A percentile compares a stretch with the other conserved stretches of the same genome.
phyloP scores from a whole-genome alignment of 2,329 filamentous ascomycete genomes.

The Zalaria obscura region DNA sequence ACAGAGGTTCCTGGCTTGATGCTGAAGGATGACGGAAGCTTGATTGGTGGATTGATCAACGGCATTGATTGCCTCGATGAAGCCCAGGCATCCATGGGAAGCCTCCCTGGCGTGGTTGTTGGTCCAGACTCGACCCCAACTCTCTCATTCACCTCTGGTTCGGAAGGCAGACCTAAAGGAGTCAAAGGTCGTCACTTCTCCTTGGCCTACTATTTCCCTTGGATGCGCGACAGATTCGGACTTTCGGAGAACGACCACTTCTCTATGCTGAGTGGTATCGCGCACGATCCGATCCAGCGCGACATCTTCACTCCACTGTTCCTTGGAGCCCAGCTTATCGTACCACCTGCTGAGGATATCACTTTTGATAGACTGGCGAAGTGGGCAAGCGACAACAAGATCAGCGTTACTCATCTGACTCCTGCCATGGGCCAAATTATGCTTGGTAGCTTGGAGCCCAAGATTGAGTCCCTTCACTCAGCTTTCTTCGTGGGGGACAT shows the following conservation, averaged over 20 bases:
- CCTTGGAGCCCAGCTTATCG: slow-evolving; percentile 63
- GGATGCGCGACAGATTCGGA: slow-evolving; percentile 79
- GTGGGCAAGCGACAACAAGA: slow-evolving; percentile 66
- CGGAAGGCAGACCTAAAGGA: slow-evolving; percentile 69
- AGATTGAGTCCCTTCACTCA: slow-evolving; percentile 43
- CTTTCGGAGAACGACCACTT: slow-evolving; percentile 61
- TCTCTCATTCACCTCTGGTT: slow-evolving; percentile 48
- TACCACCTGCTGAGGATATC: slow-evolving; percentile 73
- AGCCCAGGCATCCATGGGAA: slow-evolving; percentile 36
- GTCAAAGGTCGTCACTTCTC: slow-evolving; percentile 79
- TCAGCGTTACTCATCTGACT: slow-evolving; percentile 77
- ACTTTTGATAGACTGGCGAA: slow-evolving; percentile 73
- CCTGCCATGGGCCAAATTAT: slow-evolving; percentile 95
- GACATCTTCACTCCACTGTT: slow-evolving; percentile 89
- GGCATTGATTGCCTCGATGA: slow-evolving; percentile 51
- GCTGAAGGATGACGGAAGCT: slow-evolving; percentile 54
- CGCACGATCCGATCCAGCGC: slow-evolving; percentile 50
- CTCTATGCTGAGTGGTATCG: slow-evolving; percentile 74
- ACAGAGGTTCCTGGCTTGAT: slow-evolving; percentile 61
- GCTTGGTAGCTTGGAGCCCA: slow-evolving; percentile 67
- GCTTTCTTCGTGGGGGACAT: slow-evolving; percentile 91
- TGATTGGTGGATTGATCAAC: slow-evolving; percentile 53
- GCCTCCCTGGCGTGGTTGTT: slow-evolving; percentile 58
- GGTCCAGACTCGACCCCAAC: slow-evolving; percentile 77
- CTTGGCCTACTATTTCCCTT: slow-evolving; percentile 74